Base-by-base conservation (phyloP, 768 basidiomycete genomes). In the Lyophyllum atratum region DNA sequence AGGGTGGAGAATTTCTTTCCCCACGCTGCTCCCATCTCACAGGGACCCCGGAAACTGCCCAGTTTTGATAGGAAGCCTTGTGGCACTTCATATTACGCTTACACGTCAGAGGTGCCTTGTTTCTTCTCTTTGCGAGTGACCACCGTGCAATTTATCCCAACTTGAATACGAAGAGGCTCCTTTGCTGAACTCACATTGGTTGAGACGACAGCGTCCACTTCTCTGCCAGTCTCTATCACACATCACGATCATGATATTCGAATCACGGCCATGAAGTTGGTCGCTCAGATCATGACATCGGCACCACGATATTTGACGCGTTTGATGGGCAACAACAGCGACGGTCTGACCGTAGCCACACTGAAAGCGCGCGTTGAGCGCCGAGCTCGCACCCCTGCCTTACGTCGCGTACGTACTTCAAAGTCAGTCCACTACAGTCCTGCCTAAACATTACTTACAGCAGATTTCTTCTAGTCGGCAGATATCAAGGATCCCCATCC, bases 31-130 rank as follows among this genome's bases (percentile, higher is more conserved):
- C 53, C 55, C 59, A 58, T 59, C 60, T 66, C 57, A 40, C 60
- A 61, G 52, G 60, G 64, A 64, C 64, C 64, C 64, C 64, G 56
- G 37, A 49, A 55, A 66, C 64, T 54, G 8, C 42, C 43, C 51
- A 15, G 10, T 26, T 54, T 51, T 45, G 46, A 19, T 19, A 10
- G 21, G 17, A 14, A 26, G 24, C 45, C 2, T 8, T 3, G 21
- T 17, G 22, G 22, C 19, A 8, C 40, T 19, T 42, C 19, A 4
- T 21, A n/a, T 42, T 42, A 19, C 40, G 14, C 40, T 5, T 7
- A 42, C 40, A 19, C 40, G 40, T 42, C 34, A 7, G 14, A 37
- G 11, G 3, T 37, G 34, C 4, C 34, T 37, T 37, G 11, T 4
- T 15, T 15, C 14, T 37, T 4, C 34, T 15, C 14, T 37, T 15